These are phyloP conservation scores for Rhizophlyctis rosea DNA, from an alignment of 192 early-diverging fungal species.

Conservation along the genomic window DNA sequence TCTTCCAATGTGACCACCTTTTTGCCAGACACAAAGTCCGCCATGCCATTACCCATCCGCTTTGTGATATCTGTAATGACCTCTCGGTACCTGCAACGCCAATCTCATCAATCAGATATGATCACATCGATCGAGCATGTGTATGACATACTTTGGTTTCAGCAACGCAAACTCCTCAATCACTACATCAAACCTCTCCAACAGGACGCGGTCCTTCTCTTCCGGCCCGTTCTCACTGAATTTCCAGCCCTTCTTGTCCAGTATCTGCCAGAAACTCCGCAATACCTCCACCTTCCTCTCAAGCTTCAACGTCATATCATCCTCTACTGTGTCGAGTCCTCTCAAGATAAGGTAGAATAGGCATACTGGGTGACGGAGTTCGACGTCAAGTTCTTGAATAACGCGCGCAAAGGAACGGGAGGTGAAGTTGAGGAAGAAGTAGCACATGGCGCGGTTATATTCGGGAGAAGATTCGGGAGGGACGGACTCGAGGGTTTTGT, in stretches of 20 bases:
- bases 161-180: conserved; percentile 85
- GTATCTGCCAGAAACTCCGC: conserved; percentile 74
- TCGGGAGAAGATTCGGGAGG: conserved; percentile 46
- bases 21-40: conserved; percentile 55
- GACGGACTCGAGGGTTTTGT: conserved; percentile 56
- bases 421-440: conserved; percentile 88
- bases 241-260: conserved; percentile 65
- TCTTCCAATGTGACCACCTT: conserved; percentile 68
- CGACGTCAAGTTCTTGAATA: conserved; percentile 67
- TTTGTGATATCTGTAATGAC: conserved; percentile 90
- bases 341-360: conserved; percentile 95
- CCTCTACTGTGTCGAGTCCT: conserved; percentile 97
- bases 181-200: conserved; percentile 87
- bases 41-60: conserved; percentile 95
- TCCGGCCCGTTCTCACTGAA: conserved; percentile 72
- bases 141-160: conserved; percentile 40
- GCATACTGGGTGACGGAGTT: conserved; percentile 66
- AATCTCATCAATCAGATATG: conserved; percentile 11
- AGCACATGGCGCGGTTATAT: conserved; percentile 61
- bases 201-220: conserved; percentile 90
- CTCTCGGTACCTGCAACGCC: conserved; percentile 61
- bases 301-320: conserved; percentile 90
- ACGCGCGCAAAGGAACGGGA: conserved; percentile 96
- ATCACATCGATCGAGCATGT: conserved; percentile 9
- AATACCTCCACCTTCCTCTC: conserved; percentile 75